These are phyloP conservation scores for Ceratopteris richardii DNA, from an alignment of 75 land plant genomes.

Conservation along the genomic window DNA sequence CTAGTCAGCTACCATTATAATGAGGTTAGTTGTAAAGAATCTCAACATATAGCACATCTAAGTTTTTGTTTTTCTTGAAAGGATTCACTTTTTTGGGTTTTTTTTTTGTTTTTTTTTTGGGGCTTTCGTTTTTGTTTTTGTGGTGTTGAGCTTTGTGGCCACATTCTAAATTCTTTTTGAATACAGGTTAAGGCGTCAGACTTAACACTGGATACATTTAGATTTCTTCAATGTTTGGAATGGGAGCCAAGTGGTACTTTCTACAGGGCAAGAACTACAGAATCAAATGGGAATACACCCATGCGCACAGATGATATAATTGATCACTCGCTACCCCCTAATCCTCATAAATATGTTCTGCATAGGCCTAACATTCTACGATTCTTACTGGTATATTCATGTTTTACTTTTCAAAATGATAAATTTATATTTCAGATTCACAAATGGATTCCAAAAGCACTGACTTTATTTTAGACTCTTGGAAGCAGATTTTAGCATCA, in stretches of 20 bases:
- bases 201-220: slow-evolving; percentile 79
- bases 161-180: slow-evolving; percentile 4
- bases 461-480: neutral
- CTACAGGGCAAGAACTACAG: slow-evolving; percentile 28
- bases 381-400: slow-evolving; percentile 61
- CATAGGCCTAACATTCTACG: slow-evolving; percentile 78
- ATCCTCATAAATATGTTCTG: slow-evolving; percentile 80
- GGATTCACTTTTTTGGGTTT: too few relatives aligned
- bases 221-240: slow-evolving; percentile 94
- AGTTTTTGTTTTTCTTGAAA: too few relatives aligned
- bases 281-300: slow-evolving; percentile 34
- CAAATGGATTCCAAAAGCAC: too few relatives aligned
- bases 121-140: too few relatives aligned
- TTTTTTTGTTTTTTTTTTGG: too few relatives aligned
- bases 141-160: neutral
- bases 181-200: slow-evolving; percentile 85
- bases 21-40: slow-evolving; percentile 46
- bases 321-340: slow-evolving; percentile 84
- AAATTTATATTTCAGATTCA: neutral
- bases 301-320: slow-evolving; percentile 45
- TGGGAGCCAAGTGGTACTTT: slow-evolving; percentile 97
- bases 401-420: neutral
- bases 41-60: too few relatives aligned
- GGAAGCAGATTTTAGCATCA: slow-evolving; percentile 64
- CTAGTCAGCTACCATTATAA: slow-evolving; percentile 76